Evolutionary conservation across 192 early-diverging fungal species (phyloP), one percentile per base, ranked within the genome.

Genomic region (Paraglomus brasilianum): DNA sequence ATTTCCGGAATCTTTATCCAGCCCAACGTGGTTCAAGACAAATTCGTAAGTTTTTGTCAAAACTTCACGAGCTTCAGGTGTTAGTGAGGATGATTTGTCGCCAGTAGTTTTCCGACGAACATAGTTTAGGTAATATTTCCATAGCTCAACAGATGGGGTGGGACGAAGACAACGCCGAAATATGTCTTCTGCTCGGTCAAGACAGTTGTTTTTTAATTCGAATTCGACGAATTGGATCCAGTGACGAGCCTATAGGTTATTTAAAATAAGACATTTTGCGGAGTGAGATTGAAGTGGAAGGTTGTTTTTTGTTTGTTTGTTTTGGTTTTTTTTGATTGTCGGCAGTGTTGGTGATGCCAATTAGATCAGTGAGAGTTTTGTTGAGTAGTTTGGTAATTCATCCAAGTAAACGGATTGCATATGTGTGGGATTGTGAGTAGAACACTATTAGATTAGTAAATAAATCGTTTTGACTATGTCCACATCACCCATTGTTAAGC

Each of bases 51-150:
- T 87, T 70, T 92, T 88, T 69, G 80, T 78, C 62, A 98, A 87
- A 19, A 86, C 88, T 8, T 70, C 73, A 24, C 88, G 83, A n/a
- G 84, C 74, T 57, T 92, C 90, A 10, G 82, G 79, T 21, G 76
- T 74, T 8, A 73, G 61, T n/a, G 81, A 72, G 10, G 78, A 75
- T 38, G 80, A 47, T 46, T 79, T 77, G 38, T 77, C 76, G 41
- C 80, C 81, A 42, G 82, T 74, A 75, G 95, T 90, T 51, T 85
- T 86, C 48, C 86, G 83, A 48, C 87, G 84, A 50, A 97, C 89
- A 75, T 97, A 95, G 70, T 85, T 85, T 66, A 98, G 73, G 77
- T 98, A 98, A 66, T 87, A 88, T 57, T 88, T 85, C 91, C 92
- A 96, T 11, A 97, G 80, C 17, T 94, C 92, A 40, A 98, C 89